Percentiles rank a stretch among this genome's conserved stretches.
Evolutionary conservation across 1,139 yeast genomes (phyloP).

Genomic region (Blastobotrys capitulatus): DNA sequence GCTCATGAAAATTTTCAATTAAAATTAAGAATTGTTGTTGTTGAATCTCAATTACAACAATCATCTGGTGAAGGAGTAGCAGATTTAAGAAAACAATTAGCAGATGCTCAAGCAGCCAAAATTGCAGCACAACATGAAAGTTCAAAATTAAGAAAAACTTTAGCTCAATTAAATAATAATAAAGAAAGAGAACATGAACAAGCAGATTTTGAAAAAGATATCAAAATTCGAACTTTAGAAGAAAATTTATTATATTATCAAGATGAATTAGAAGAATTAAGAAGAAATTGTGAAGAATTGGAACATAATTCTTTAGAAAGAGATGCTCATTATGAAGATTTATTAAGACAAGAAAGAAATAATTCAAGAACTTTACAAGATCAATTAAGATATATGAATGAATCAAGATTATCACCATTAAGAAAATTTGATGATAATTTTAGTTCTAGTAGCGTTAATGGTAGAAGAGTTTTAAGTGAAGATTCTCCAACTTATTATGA

Average conservation of each 20-base stretch:
- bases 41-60: slow-evolving; percentile 16
- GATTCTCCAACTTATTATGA: not conserved
- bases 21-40: slow-evolving; percentile 18
- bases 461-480: not conserved
- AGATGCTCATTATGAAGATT: slow-evolving; percentile 8
- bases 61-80: slow-evolving; percentile 20
- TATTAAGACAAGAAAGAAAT: slow-evolving; percentile 2
- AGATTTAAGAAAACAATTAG: slow-evolving; percentile 18
- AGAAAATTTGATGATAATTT: not conserved
- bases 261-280: slow-evolving; percentile 11
- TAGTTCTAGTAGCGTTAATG: not conserved
- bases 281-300: slow-evolving; percentile 10
- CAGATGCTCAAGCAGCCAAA: slow-evolving; percentile 18
- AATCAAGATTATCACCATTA: not conserved
- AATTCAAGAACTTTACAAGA: not conserved
- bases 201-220: slow-evolving; percentile 11
- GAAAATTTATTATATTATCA: slow-evolving; percentile 12
- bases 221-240: slow-evolving; percentile 12
- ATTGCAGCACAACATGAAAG: slow-evolving; percentile 18
- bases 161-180: slow-evolving; percentile 11
- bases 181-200: slow-evolving; percentile 13
- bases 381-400: not conserved
- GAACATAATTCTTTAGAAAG: slow-evolving; percentile 6
- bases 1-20: slow-evolving; percentile 19
- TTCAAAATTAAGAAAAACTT: slow-evolving; percentile 18